Base-by-base conservation (phyloP, 2,329 filamentous ascomycete genomes). In the Hymenotorrendiella dingleyae region DNA sequence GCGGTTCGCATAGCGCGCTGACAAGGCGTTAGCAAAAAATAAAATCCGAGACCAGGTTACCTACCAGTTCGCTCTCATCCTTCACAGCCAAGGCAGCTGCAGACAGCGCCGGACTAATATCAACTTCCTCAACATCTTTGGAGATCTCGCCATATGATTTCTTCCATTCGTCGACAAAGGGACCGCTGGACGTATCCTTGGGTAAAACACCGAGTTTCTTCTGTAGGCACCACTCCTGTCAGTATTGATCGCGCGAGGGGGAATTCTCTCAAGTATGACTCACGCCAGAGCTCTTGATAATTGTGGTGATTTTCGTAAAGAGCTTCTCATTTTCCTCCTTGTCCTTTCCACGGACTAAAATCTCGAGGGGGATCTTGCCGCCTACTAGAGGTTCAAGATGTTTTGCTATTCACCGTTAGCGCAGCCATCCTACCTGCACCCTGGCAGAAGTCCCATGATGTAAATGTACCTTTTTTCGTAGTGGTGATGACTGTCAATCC, bases 111-210 rank as follows among this genome's bases (percentile, higher is more conserved):
- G 77, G 67, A 3, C 85, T 78, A 50, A 96, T 82, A 59, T 98
- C 94, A 30, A 94, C 83, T 64, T 94, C 84, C 63, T 96, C 87
- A 11, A 88, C 69, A 49, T 94, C 90, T 62, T 93, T 90, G 63
- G 83, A 84, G 48, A 86, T 80, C 17, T 86, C 84, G 44, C 73
- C 71, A 56, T 86, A 91, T 4, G 80, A 67, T 55, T 87, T 86
- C 67, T 93, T 94, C 93, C 93, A 98, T 65, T 98, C 93, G 42
- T 95, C 89, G 58, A 91, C 82, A 57, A 98, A 97, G 1, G 89
- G 89, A 2, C 93, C 93, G 40, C 76, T 79, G 2, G 90, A 84
- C 19, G 75, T 80, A 61, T 96, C 90, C 68, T 94, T 96, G 36
- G 84, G 72, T 40, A 97, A 71, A 28, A 89, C 76, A 23, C 91